Conservation (phyloP, 2,329 filamentous ascomycete genomes). For the Penicillium brevicompactum region DNA sequence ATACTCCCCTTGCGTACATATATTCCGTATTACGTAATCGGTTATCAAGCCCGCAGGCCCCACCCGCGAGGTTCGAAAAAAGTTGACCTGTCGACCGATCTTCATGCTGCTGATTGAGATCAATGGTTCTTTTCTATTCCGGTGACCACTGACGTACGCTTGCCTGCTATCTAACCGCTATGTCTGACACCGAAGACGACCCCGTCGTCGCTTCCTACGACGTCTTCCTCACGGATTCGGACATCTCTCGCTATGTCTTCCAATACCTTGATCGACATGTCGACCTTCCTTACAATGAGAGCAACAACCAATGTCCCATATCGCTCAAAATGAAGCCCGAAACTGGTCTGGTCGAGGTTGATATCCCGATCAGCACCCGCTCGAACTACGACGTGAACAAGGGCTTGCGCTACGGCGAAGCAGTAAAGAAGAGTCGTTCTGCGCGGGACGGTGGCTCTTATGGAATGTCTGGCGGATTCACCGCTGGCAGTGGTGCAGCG, state of each 20-base stretch:
- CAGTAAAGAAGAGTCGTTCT: conserved; percentile 60
- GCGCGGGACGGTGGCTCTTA: conserved; percentile 66
- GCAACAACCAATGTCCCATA: conserved; percentile 60
- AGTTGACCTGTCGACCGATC: background rate
- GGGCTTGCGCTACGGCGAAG: conserved; percentile 79
- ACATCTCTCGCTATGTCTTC: conserved; percentile 74
- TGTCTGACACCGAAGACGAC: conserved; percentile 50
- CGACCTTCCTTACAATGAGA: conserved; percentile 63
- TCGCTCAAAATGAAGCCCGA: conserved; percentile 80
- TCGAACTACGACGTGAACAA: conserved; percentile 80
- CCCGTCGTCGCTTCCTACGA: conserved; percentile 76
- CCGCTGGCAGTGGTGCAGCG: conserved; percentile 54
- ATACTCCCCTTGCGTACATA: background rate
- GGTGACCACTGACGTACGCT: background rate
- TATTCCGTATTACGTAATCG: background rate
- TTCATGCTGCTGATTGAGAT: background rate
- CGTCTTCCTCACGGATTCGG: conserved; percentile 78
- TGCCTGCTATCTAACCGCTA: background rate
- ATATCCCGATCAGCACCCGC: conserved; percentile 76
- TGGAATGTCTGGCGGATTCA: conserved; percentile 73
- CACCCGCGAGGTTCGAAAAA: conserved; percentile 20
- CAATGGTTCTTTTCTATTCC: background rate
- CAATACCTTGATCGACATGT: conserved; percentile 76
- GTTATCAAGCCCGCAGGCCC: conserved; percentile 10
- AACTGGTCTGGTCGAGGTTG: conserved; percentile 85